Base-by-base conservation (phyloP, 139 green algal genomes). In the Penium margaritaceum region DNA sequence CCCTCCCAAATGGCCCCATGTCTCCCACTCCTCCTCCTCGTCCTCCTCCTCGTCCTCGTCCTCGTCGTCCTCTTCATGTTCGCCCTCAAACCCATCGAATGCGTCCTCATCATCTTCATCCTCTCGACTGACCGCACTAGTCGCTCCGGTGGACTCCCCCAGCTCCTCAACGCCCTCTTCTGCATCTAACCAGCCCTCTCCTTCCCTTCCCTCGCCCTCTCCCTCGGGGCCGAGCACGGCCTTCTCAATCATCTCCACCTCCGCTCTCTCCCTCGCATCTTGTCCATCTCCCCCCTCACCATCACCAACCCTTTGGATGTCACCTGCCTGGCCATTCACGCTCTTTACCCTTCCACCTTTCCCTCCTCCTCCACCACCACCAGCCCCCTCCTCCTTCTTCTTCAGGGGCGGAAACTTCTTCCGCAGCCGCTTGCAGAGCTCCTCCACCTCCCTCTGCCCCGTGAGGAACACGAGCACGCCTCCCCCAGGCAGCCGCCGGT, bases 391-490 rank as follows among this genome's bases (percentile, higher is more conserved):
- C 46, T 21, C 21, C 46, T 21, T 21, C 21, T 57, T n/a, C n/a
- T n/a, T n/a, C n/a, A n/a, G n/a, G n/a, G 46, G 44, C n/a, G 61
- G 36, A 36, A 92, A 91, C 1, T 78, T 46, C 1, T 29, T 19
- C 9, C 87, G 79, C 70, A 96, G 87, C 55, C 78, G 74, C 24
- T n/a, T 57, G 66, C 84, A 90, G 19, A 95, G 70, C 51, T 38
- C 38, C 75, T 96, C 86, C 36, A 97, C 90, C 83, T 97, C 91
- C 0, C 85, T 61, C 79, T 95, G 90, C 2, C 91, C 92, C 0
- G 93, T 97, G 1, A 98, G 53, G 72, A 98, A 98, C 19, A 97
- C 87, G 29, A 98, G 85, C 21, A 98, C 82, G 9, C 88, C 92
- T 3, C 94, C 94, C 0, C 86, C 84, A 5, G 93, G 92, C 36